Base-by-base conservation (phyloP, 257 asterid species). In the Lycium ferocissimum region DNA sequence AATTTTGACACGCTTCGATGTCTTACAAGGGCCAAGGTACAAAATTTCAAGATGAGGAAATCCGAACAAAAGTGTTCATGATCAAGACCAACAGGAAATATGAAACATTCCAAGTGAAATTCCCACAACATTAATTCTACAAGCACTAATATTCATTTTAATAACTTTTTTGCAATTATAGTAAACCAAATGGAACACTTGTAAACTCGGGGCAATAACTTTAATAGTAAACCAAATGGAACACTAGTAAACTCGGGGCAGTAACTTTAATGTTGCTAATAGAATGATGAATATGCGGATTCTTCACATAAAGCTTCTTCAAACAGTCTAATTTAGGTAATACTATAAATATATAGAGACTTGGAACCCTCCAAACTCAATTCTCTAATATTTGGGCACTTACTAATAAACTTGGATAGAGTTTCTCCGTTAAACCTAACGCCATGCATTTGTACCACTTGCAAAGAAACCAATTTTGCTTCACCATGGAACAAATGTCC, bases 281-380 rank as follows among this genome's bases (percentile, higher is more conserved):
- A 43, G 33, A 7, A 9, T 22, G 53, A 40, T 56, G 4, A 72
- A 9, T 26, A 7, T 9, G 4, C 9, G n/a, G n/a, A n/a, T n/a
- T n/a, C n/a, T 71, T 33, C 58, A 72, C 80, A 72, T 72, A 43
- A 72, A 72, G 56, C 57, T 45, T 72, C 80, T 72, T 45, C 80
- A 72, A n/a, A 10, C 9, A 10, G 5, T 9, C 18, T n/a, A 72
- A 14, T 45, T 72, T 45, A 45, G 10, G 58, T 45, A 72, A 0
- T 22, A 72, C 58, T 43, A 72, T 7, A 72, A 14, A n/a, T n/a
- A n/a, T n/a, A n/a, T n/a, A n/a, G n/a, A n/a, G n/a, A n/a, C n/a
- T n/a, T 43, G 10, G 14, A 43, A 2, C 8, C 1, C 80, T 9
- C 2, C 80, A 72, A 18, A 4, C 2, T 72, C 80, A 72, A 11